These are phyloP conservation scores for Colletotrichum plurivorum DNA, from an alignment of 2,329 filamentous ascomycete genomes.

Conservation along the genomic window DNA sequence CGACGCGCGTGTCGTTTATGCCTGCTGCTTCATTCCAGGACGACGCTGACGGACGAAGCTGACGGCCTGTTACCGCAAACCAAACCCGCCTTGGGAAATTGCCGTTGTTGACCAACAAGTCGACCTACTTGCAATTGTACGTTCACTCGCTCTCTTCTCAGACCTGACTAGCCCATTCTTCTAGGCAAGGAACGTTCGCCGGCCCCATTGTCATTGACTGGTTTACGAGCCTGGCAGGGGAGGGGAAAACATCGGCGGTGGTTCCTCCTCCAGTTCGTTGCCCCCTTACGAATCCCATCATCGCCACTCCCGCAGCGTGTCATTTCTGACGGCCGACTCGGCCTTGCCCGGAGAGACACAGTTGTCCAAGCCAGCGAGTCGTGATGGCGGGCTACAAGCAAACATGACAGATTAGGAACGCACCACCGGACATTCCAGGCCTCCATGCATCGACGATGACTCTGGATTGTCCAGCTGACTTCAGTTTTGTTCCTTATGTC, in stretches of 20 bases:
- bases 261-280: neutral
- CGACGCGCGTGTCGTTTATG: conserved; percentile 2
- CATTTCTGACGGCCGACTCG: neutral
- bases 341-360: neutral
- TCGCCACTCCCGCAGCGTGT: conserved; percentile 10
- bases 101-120: too few relatives aligned
- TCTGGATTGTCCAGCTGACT: conserved; percentile 15
- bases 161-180: neutral
- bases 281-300: conserved; percentile 24
- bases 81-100: neutral
- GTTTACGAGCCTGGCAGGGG: conserved; percentile 28
- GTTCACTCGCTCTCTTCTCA: too few relatives aligned
- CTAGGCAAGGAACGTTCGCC: too few relatives aligned
- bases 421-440: conserved; percentile 8
- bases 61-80: too few relatives aligned
- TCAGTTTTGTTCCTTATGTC: neutral
- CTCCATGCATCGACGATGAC: conserved; percentile 4
- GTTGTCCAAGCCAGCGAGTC: neutral
- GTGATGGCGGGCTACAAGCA: neutral
- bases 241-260: neutral
- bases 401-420: neutral
- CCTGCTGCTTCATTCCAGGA: neutral
- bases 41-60: too few relatives aligned
- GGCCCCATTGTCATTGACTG: conserved; percentile 7
- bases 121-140: too few relatives aligned